Evolutionary conservation across 169 alveolate genomes (phyloP).

Genomic region (Besnoitia besnoiti): DNA sequence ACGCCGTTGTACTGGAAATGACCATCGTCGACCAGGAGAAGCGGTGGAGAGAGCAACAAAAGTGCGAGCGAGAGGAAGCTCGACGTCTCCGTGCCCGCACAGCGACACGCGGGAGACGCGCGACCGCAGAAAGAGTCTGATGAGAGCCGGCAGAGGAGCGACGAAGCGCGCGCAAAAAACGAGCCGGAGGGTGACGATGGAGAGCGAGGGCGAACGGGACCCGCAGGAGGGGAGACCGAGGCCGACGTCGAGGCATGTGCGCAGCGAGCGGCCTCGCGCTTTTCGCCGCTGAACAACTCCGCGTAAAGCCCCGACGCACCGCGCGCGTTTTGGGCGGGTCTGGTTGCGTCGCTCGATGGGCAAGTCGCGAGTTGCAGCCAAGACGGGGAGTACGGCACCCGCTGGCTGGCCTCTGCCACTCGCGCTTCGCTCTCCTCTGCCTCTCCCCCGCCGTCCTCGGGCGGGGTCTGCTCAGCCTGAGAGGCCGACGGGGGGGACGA

Average conservation of each 20-base stretch:
- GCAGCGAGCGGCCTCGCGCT: too few species aligned
- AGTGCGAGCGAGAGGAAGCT: conserved; percentile 44
- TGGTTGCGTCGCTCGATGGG: too few species aligned
- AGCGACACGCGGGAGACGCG: conserved; percentile 12
- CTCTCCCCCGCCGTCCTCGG: background rate
- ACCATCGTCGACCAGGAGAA: conserved; percentile 89
- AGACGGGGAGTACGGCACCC: too few species aligned
- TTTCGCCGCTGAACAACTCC: too few species aligned
- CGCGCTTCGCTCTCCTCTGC: background rate
- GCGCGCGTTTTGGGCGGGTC: too few species aligned
- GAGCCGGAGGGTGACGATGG: background rate
- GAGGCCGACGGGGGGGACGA: conserved; percentile 74
- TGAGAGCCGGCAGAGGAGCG: background rate
- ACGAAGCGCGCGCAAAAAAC: background rate
- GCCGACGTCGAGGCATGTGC: background rate
- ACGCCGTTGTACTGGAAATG: conserved; percentile 90
- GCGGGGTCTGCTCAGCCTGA: background rate
- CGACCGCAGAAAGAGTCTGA: background rate
- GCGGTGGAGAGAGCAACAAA: conserved; percentile 76
- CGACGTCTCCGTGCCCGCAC: conserved; percentile 49
- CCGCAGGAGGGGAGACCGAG: background rate
- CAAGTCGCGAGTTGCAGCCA: too few species aligned
- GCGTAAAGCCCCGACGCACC: too few species aligned
- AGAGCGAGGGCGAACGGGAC: background rate
- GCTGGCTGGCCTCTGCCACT: too few species aligned